Evolutionary conservation across 768 basidiomycete genomes (phyloP).

Genomic region (Tricholoma furcatifolium): DNA sequence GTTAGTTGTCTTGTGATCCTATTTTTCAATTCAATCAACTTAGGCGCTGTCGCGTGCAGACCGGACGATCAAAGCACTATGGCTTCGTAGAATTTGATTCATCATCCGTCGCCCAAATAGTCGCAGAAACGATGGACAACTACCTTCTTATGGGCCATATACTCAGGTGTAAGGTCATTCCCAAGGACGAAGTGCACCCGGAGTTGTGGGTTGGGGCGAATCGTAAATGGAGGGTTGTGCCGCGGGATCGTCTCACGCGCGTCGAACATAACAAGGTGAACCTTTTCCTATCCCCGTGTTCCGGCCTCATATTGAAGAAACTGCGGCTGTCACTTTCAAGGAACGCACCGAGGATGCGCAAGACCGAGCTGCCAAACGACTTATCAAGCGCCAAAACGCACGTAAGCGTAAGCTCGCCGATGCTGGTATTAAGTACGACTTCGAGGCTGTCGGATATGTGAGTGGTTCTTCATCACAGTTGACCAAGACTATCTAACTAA

Average conservation of each 20-base stretch:
- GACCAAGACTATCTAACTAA: neutral
- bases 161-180: constrained; percentile 85
- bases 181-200: constrained; percentile 87
- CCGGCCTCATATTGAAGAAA: neutral
- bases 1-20: constrained; percentile 32
- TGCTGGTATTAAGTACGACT: constrained; percentile 85
- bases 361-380: constrained; percentile 57
- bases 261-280: constrained; percentile 80
- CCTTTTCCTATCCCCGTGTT: neutral
- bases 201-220: constrained; percentile 98
- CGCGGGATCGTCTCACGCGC: constrained; percentile 67
- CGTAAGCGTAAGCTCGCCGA: constrained; percentile 78
- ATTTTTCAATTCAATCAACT: neutral
- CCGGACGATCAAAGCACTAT: constrained; percentile 95
- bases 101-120: constrained; percentile 86
- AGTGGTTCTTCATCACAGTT: constrained; percentile 29
- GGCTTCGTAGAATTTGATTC: constrained; percentile 95
- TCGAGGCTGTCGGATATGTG: constrained; percentile 81
- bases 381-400: constrained; percentile 74
- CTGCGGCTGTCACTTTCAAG: constrained; percentile 33
- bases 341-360: constrained; percentile 73
- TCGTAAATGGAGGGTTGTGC: constrained; percentile 82
- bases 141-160: constrained; percentile 95
- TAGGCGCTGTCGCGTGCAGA: constrained; percentile 44
- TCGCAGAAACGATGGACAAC: constrained; percentile 98